Evolutionary conservation across 371 early-diverging fungal species (phyloP).

Genomic region (Blyttiomyces sp.): DNA sequence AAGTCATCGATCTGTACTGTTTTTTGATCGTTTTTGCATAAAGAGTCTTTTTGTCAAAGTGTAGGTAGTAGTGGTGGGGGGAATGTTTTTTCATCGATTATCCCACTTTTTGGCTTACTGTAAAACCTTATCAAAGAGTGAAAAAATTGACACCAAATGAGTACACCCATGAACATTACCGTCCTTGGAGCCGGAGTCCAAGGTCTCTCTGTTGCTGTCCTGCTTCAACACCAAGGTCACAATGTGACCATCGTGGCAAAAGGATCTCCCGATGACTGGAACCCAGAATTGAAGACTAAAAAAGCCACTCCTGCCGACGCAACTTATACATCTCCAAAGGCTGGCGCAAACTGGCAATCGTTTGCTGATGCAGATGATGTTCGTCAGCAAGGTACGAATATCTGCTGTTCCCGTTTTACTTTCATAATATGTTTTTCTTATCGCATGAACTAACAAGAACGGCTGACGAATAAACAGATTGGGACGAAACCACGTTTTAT

Average conservation of each 20-base stretch:
- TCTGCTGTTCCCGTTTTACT: neutral
- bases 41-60: no score
- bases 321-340: slow-evolving; percentile 68
- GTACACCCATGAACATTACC: no score
- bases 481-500: slow-evolving; percentile 33
- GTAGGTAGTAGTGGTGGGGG: no score
- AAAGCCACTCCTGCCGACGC: slow-evolving; percentile 14
- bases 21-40: no score
- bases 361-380: slow-evolving; percentile 52
- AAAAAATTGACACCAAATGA: no score
- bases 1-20: no score
- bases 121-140: no score
- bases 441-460: no score
- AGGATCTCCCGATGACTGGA: slow-evolving; percentile 20
- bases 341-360: slow-evolving; percentile 74
- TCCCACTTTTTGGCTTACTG: no score
- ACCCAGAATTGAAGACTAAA: neutral
- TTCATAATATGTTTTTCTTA: no score
- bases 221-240: slow-evolving; percentile 21
- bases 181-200: slow-evolving; percentile 75
- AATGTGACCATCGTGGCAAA: slow-evolving; percentile 34
- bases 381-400: slow-evolving; percentile 27
- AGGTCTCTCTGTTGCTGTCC: slow-evolving; percentile 64
- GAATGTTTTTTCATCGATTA: no score
- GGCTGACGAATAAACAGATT: no score